Percentiles rank a stretch among this genome's conserved stretches.
phyloP scores from a whole-genome alignment of 2,329 filamentous ascomycete species.

The Curvularia lunata region DNA sequence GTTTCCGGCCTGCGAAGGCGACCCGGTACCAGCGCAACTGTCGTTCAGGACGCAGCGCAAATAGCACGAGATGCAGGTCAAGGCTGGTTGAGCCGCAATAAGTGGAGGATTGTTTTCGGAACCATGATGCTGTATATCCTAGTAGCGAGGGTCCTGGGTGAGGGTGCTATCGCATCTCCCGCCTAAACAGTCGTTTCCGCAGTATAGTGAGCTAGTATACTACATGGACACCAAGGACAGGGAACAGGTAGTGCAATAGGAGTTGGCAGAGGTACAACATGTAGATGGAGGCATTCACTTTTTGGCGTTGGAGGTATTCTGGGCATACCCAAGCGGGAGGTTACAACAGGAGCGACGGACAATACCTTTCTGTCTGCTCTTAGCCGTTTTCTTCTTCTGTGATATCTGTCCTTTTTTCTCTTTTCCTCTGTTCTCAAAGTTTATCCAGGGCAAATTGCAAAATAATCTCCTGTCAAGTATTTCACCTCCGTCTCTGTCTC shows the following conservation, averaged over 20 bases:
- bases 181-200: constrained; percentile 1
- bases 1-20: constrained; percentile 69
- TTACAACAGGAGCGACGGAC: not conserved
- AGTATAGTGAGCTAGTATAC: no score
- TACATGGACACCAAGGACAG: not conserved
- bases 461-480: not conserved
- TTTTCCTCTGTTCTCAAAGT: not conserved
- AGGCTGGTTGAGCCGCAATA: constrained; percentile 82
- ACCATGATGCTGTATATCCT: constrained; percentile 83
- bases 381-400: not conserved
- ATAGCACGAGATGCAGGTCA: constrained; percentile 77
- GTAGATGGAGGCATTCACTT: constrained; percentile 4
- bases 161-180: constrained; percentile 40
- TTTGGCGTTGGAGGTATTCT: constrained; percentile 16
- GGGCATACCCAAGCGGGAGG: constrained; percentile 15
- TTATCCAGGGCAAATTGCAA: not conserved
- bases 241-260: not conserved
- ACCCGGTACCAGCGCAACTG: constrained; percentile 63
- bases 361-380: not conserved
- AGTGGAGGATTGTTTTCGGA: constrained; percentile 72
- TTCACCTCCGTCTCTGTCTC: not conserved
- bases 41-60: constrained; percentile 80
- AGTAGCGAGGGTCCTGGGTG: constrained; percentile 74
- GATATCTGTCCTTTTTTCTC: not conserved
- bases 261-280: not conserved